Conservation (phyloP, 2,329 filamentous ascomycete species). For the Cladophialophora psammophila region DNA sequence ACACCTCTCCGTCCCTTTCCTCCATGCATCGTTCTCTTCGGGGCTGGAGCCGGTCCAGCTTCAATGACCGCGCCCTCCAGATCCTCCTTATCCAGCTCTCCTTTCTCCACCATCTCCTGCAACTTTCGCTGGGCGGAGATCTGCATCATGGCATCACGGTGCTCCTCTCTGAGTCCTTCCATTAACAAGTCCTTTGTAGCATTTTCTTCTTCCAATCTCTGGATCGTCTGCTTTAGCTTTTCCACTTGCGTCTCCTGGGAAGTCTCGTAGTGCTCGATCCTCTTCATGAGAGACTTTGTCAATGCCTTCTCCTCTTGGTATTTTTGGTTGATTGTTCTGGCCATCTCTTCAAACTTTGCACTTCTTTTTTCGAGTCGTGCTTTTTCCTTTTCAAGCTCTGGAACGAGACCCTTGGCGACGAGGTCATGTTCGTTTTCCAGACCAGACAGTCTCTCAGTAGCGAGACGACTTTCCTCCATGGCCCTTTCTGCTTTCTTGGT, state of each 20-base stretch:
- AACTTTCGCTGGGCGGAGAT: constrained; percentile 38
- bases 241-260: constrained; percentile 65
- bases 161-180: constrained; percentile 39
- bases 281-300: constrained; percentile 77
- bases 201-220: constrained; percentile 41
- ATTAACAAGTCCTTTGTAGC: constrained; percentile 39
- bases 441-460: constrained; percentile 40
- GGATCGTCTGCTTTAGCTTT: constrained; percentile 58
- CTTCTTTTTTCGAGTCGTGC: constrained; percentile 72
- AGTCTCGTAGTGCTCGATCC: constrained; percentile 71
- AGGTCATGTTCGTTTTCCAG: constrained; percentile 34
- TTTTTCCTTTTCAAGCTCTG: constrained; percentile 75
- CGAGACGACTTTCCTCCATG: constrained; percentile 70
- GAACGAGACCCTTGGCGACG: constrained; percentile 52
- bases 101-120: constrained; percentile 59
- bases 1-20: constrained; percentile 15
- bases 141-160: constrained; percentile 40
- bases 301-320: constrained; percentile 88
- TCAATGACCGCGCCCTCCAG: constrained; percentile 44
- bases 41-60: constrained; percentile 29
- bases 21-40: constrained; percentile 22
- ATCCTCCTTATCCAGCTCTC: constrained; percentile 83
- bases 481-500: constrained; percentile 67
- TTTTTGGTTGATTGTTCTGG: constrained; percentile 75
- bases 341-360: constrained; percentile 75